Base-by-base conservation (phyloP, 176 grass and related monocot species). In the Areca catechu region DNA sequence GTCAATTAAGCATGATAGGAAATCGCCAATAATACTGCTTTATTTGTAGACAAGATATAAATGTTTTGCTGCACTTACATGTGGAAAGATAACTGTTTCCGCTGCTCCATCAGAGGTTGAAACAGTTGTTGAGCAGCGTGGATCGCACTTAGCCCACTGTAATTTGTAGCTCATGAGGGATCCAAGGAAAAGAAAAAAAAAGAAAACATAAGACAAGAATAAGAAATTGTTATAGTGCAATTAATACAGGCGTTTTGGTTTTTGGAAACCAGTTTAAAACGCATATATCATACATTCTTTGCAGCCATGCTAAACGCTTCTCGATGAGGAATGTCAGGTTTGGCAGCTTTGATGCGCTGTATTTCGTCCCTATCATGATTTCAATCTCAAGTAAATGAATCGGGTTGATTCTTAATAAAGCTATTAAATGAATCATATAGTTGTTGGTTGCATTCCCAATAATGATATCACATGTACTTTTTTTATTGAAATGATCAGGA, bases 81-180 rank as follows among this genome's bases (percentile, higher is more conserved):
- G 84, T 15, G 81, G 63, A 60, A 68, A 22, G 51, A 84, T 47
- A 22, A 76, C 22, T 67, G 34, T 54, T 76, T 80, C 85, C 16
- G 68, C 47, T 59, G 73, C 76, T 5, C 57, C 55, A n/a, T 21
- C 56, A 58, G 56, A 65, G 48, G 22, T 27, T 0, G 62, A 65
- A 25, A 24, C 15, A 14, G 50, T 51, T 24, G 62, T 51, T 2
- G 62, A 65, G 62, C 62, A 65, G n/a, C 22, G 62, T n/a, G 48
- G 61, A 50, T 64, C 62, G 15, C 62, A 51, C 48, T 65, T 65
- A 2, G 62, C 62, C 62, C 62, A 65, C 62, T 65, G 17, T 15
- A 37, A 20, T 16, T 29, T 17, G 50, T 20, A 27, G 23, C 10
- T 28, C 58, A 61, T 61, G 28, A 15, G 10, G 10, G 56, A 25